Evolutionary conservation across 2,329 filamentous ascomycete genomes (phyloP).

Genomic region (Botrytis tulipae): DNA sequence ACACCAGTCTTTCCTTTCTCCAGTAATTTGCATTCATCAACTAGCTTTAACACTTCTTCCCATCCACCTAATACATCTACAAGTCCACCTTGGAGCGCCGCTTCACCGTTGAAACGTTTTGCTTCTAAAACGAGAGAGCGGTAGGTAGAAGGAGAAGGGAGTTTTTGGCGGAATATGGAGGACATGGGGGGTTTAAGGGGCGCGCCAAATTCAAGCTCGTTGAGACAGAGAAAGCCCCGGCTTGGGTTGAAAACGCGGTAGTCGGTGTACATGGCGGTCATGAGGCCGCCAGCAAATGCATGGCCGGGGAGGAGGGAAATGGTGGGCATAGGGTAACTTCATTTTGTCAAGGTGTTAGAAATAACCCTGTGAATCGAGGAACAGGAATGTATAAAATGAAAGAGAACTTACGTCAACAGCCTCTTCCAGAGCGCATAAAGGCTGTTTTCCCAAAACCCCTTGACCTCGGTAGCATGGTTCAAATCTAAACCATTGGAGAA

Average conservation of each 20-base stretch:
- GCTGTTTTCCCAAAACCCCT: constrained; percentile 58
- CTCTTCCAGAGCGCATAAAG: constrained; percentile 66
- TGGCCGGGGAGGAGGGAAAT: constrained; percentile 78
- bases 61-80: constrained; percentile 67
- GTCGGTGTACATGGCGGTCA: constrained; percentile 79
- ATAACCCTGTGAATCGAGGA: background rate
- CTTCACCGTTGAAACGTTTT: constrained; percentile 59
- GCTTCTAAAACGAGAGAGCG: constrained; percentile 71
- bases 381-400: background rate
- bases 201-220: constrained; percentile 78
- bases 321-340: constrained; percentile 74
- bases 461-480: constrained; percentile 58
- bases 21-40: constrained; percentile 57
- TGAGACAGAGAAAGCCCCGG: constrained; percentile 74
- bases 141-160: constrained; percentile 52
- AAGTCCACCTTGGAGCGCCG: constrained; percentile 64
- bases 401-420: constrained; percentile 52
- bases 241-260: constrained; percentile 73
- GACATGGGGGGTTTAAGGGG: constrained; percentile 74
- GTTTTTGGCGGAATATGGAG: constrained; percentile 70
- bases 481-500: constrained; percentile 83
- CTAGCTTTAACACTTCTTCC: constrained; percentile 59
- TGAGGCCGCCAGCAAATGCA: constrained; percentile 77
- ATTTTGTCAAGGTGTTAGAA: background rate
- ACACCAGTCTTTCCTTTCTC: constrained; percentile 63